Conservation (phyloP, 306 rosid genomes). For the Geum urbanum region DNA sequence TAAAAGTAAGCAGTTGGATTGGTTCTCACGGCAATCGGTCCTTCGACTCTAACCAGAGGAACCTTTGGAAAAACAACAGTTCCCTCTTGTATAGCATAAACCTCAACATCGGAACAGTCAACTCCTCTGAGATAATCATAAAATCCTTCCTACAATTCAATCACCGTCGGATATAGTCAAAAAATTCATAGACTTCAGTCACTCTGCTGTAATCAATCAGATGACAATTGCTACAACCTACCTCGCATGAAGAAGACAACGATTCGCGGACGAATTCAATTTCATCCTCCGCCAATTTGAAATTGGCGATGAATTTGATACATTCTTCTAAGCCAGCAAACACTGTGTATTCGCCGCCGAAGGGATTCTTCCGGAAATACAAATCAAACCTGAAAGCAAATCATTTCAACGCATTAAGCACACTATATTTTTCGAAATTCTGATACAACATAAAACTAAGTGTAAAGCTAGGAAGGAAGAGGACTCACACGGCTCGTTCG, state of each 20-base stretch:
- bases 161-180: background rate
- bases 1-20: background rate
- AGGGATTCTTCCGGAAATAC: constrained; percentile 94
- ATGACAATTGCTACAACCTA: constrained; percentile 27
- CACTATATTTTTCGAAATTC: too few species aligned
- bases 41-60: constrained; percentile 88
- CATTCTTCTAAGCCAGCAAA: constrained; percentile 97
- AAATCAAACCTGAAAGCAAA: constrained; percentile 73
- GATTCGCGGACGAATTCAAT: constrained; percentile 60
- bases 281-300: constrained; percentile 75
- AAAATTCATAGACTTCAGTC: too few species aligned
- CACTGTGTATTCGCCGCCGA: constrained; percentile 94
- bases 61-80: constrained; percentile 92
- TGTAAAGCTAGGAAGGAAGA: background rate
- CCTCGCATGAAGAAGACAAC: constrained; percentile 82
- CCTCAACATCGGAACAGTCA: constrained; percentile 89
- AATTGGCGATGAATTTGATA: constrained; percentile 82
- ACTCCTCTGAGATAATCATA: constrained; percentile 81
- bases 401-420: too few species aligned
- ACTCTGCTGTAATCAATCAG: background rate
- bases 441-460: background rate
- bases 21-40: constrained; percentile 90
- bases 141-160: constrained; percentile 71
- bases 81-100: constrained; percentile 80
- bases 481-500: constrained; percentile 89